Percentiles rank a stretch among this genome's conserved stretches.
These are phyloP conservation scores for Rhodotorula sp. DNA, from an alignment of 1,284 basidiomycete genomes.

Conservation along the genomic window DNA sequence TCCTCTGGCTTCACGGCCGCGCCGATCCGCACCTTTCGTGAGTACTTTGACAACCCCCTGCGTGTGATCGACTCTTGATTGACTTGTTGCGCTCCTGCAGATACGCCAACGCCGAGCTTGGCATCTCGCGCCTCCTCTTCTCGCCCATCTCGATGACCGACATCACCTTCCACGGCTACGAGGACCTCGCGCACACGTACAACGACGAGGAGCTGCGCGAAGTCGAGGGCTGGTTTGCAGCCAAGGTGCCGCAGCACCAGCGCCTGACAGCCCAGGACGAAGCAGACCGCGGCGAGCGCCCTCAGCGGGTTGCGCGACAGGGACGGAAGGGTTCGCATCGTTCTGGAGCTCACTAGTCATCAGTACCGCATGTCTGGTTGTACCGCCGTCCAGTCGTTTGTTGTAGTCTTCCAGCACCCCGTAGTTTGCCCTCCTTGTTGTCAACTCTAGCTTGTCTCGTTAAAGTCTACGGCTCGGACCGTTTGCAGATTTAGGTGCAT, in stretches of 20 bases:
- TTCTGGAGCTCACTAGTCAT: too few species aligned
- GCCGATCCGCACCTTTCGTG: slow-evolving; percentile 28
- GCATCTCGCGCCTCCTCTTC: slow-evolving; percentile 4
- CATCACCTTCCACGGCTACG: slow-evolving; percentile 18
- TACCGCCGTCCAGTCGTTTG: too few species aligned
- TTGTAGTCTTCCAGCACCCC: too few species aligned
- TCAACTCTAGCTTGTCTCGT: too few species aligned
- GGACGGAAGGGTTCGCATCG: too few species aligned
- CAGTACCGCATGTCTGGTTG: too few species aligned
- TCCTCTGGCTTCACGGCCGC: slow-evolving; percentile 33
- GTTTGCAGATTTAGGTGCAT: too few species aligned
- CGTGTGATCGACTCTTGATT: too few species aligned
- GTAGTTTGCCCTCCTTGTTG: too few species aligned
- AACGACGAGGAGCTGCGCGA: slow-evolving; percentile 22
- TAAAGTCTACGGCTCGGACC: too few species aligned
- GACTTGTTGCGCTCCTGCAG: not conserved
- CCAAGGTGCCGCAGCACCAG: not conserved
- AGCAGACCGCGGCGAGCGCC: too few species aligned
- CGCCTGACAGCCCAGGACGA: not conserved
- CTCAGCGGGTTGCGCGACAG: too few species aligned
- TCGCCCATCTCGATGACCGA: not conserved
- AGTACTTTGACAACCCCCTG: not conserved
- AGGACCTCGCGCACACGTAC: slow-evolving; percentile 26
- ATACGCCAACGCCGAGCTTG: not conserved
- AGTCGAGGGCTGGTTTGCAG: slow-evolving; percentile 10